Evolutionary conservation across 78 protist genomes (phyloP).

Genomic region (Creolimax fragrantissima): DNA sequence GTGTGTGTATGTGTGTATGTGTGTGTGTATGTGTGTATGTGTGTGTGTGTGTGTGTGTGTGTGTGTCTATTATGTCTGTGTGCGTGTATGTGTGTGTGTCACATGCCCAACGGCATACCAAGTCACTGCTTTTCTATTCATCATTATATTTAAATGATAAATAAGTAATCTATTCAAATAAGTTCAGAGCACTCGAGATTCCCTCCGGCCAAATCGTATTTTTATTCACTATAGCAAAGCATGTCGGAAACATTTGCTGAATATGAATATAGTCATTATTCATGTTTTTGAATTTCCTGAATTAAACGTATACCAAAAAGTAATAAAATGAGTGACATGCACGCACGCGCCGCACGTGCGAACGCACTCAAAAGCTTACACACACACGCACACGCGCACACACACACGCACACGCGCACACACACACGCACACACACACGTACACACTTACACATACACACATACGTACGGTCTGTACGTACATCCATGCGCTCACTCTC

Average conservation of each 20-base stretch:
- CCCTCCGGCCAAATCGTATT: neutral
- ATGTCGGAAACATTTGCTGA: neutral
- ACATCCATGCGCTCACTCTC: neutral
- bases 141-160: too few species aligned
- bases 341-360: neutral
- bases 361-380: neutral
- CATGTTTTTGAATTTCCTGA: neutral
- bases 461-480: neutral
- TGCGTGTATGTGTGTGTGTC: too few species aligned
- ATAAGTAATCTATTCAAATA: neutral
- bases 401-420: neutral
- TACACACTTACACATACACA: neutral
- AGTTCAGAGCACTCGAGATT: neutral
- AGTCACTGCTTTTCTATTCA: too few species aligned
- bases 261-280: neutral
- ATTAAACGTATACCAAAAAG: neutral
- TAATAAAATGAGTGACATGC: neutral
- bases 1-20: too few species aligned
- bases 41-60: too few species aligned
- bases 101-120: too few species aligned
- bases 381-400: neutral
- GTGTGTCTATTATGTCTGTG: too few species aligned
- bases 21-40: too few species aligned
- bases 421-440: neutral
- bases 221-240: neutral